A percentile compares a stretch with the other conserved stretches of the same genome.
phyloP scores from a whole-genome alignment of 306 rosid genomes.

The Hippophae gyantsensis region DNA sequence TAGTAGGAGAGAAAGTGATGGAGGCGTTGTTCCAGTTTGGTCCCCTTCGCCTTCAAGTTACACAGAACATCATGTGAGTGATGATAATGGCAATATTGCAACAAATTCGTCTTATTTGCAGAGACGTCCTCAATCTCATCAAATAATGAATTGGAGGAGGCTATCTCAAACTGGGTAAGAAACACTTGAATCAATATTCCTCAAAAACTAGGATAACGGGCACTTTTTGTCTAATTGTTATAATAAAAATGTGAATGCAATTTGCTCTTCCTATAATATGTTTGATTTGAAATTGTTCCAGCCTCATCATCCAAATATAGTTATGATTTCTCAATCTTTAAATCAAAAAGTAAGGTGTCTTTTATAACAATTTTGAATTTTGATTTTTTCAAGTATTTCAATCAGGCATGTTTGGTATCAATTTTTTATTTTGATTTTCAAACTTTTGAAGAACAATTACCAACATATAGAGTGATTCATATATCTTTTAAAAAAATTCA shows the following conservation, averaged over 20 bases:
- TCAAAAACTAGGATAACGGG: background rate
- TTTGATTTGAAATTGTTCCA: background rate
- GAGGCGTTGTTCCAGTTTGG: constrained; percentile 84
- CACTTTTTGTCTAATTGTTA: background rate
- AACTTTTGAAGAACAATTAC: too few species aligned
- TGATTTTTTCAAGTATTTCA: too few species aligned
- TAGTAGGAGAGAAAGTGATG: constrained; percentile 76
- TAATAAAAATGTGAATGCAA: background rate
- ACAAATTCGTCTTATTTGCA: constrained; percentile 60
- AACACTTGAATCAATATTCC: constrained; percentile 7
- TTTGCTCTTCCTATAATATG: background rate
- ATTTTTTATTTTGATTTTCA: too few species aligned
- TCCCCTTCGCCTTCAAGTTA: constrained; percentile 61
- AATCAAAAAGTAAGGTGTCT: too few species aligned
- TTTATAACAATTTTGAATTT: too few species aligned
- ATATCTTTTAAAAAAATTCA: too few species aligned
- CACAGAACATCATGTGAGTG: constrained; percentile 66
- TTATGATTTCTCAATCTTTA: too few species aligned
- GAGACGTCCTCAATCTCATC: constrained; percentile 91
- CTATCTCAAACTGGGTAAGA: constrained; percentile 87
- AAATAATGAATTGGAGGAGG: constrained; percentile 69
- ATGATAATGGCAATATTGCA: constrained; percentile 50
- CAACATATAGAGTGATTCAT: too few species aligned
- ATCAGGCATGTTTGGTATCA: too few species aligned
- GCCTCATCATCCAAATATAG: too few species aligned